A percentile compares a stretch with the other conserved stretches of the same genome.
phyloP scores from a whole-genome alignment of 225 moss, liverwort and hornwort species.

The Takakia lepidozioides region DNA sequence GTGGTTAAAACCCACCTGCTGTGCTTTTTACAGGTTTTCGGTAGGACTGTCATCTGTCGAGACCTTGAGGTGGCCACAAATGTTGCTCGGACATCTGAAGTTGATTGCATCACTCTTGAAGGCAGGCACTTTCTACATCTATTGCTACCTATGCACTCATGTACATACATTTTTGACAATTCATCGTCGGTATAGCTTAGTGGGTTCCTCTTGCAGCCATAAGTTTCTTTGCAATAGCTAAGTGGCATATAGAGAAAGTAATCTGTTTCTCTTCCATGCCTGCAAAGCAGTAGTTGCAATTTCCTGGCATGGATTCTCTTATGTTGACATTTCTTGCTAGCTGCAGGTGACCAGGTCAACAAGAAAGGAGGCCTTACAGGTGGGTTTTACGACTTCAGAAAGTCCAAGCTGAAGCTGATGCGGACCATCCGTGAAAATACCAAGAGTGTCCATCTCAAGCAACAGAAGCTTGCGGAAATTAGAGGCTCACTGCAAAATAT shows the following conservation, averaged over 20 bases:
- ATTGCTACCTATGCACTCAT: neutral
- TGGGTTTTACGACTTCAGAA: constrained; percentile 85
- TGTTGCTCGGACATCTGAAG: constrained; percentile 71
- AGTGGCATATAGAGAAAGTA: too few species aligned
- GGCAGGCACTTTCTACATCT: constrained; percentile 24
- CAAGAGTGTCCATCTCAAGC: constrained; percentile 54
- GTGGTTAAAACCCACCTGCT: too few species aligned
- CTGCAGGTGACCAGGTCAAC: constrained; percentile 81
- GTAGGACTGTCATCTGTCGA: constrained; percentile 88
- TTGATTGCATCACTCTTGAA: constrained; percentile 89
- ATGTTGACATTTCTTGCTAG: constrained; percentile 10
- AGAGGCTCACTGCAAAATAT: constrained; percentile 70
- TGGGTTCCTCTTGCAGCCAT: too few species aligned
- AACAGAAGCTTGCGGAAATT: constrained; percentile 62
- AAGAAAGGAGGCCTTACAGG: constrained; percentile 98
- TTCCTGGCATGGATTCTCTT: neutral
- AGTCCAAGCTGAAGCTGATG: constrained; percentile 79
- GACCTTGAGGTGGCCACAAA: constrained; percentile 88
- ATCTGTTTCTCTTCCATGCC: too few species aligned
- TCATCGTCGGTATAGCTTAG: too few species aligned
- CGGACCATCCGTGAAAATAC: constrained; percentile 63
- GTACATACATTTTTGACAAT: too few species aligned
- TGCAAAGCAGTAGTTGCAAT: too few species aligned
- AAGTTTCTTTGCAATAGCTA: too few species aligned
- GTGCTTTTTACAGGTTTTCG: constrained; percentile 95